Base-by-base conservation (phyloP, 495 filamentous ascomycete genomes). In the Penicillium waksmanii region DNA sequence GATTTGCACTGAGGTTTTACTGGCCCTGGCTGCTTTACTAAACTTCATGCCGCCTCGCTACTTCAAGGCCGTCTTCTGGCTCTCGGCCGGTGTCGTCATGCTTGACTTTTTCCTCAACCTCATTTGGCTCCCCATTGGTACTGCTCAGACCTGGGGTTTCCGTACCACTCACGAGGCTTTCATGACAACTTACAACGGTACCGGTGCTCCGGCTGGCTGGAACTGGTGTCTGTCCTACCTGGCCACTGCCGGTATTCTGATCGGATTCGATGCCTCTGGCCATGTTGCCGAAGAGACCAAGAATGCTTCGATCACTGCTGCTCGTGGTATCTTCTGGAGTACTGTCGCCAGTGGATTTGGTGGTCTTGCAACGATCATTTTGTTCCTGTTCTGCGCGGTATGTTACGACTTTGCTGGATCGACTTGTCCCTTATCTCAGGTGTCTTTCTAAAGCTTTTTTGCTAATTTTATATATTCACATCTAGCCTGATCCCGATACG, bases 201-300 rank as follows among this genome's bases (percentile, higher is more conserved):
- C 82, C 12, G 81, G 81, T 27, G 81, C 81, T 5, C 80, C 81
- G 1, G 68, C 72, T 18, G 82, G 78, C 13, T 85, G 82, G 82
- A 85, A 85, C 65, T 85, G 82, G 82, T 83, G 81, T 76, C 73
- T 85, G 34, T 82, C 80, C 21, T 85, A 82, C 65, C 75, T 83
- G 47, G 82, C 81, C 19, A 85, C 82, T 10, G 82, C 82, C n/a
- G 82, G 82, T 56, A 81, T 85, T 53, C 62, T 85, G 58, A 83
- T 85, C 48, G 82, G 82, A 43, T 85, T 84, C 51, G 82, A 85
- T 65, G 82, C 82, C 9, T 78, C 77, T 13, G 82, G 81, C 17
- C 82, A 84, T 60, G 78, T 84, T 54, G 79, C 80, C 0, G 82
- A 85, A 60, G 82, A 85, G 62, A 85, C 82, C 5, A 82, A 84